A percentile compares a stretch with the other conserved stretches of the same genome.
Evolutionary conservation across 768 basidiomycete species (phyloP).

Genomic region (Lactifluus subvellereus): DNA sequence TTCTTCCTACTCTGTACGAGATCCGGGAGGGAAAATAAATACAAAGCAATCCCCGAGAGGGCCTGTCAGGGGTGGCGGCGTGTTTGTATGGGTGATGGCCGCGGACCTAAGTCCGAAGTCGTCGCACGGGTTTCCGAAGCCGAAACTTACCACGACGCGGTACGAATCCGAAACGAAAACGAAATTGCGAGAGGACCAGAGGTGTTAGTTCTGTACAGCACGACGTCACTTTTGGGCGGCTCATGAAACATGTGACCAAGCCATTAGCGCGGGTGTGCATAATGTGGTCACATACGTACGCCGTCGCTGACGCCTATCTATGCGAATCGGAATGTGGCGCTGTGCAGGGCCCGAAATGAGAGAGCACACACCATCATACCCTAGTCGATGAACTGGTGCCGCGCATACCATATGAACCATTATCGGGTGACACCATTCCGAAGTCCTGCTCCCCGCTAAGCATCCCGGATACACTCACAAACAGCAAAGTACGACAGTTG

Average conservation of each 20-base stretch:
- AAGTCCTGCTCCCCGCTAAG: neutral
- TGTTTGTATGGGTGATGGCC: neutral
- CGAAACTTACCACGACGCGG: neutral
- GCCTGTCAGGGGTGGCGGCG: neutral
- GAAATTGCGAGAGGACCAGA: neutral
- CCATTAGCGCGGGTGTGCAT: neutral
- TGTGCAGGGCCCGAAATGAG: constrained; percentile 1
- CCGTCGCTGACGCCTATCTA: neutral
- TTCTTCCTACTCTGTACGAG: neutral
- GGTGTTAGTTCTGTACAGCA: neutral
- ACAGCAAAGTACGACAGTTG: neutral
- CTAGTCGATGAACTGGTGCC: neutral
- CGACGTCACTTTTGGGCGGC: constrained; percentile 2
- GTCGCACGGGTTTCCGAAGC: constrained; percentile 5
- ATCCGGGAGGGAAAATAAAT: neutral
- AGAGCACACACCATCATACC: neutral
- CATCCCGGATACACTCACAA: neutral
- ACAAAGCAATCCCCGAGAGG: neutral
- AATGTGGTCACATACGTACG: neutral
- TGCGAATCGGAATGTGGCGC: constrained; percentile 1
- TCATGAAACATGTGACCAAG: constrained; percentile 11
- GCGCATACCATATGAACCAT: neutral
- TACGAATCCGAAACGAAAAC: neutral
- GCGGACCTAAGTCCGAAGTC: constrained; percentile 5
- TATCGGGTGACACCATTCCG: neutral